These are phyloP conservation scores for Xylariaceae sp. DNA, from an alignment of 2,329 filamentous ascomycete genomes.

Conservation along the genomic window DNA sequence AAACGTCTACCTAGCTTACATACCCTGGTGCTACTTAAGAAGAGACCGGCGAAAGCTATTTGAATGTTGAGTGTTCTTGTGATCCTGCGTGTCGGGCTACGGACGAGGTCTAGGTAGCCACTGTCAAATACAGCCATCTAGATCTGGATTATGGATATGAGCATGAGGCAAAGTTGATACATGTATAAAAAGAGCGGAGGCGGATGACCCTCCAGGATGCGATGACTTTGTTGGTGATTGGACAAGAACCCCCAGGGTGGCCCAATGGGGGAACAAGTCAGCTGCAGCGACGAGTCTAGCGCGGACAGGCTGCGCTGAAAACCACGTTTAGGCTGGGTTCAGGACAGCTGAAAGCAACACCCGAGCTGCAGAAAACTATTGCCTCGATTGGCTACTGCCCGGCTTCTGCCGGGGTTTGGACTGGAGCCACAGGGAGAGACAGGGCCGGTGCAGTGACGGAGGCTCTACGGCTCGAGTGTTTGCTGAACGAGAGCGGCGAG, in stretches of 20 bases:
- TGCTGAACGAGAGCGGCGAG: no score
- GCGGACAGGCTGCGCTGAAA: slow-evolving; percentile 27
- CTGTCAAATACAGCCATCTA: slow-evolving; percentile 14
- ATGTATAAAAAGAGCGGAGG: slow-evolving; percentile 23
- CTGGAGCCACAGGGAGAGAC: slow-evolving; percentile 5
- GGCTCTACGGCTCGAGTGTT: no score
- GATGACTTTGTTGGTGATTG: slow-evolving; percentile 20
- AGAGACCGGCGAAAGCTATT: no score
- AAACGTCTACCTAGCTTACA: no score
- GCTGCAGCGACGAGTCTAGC: slow-evolving; percentile 23
- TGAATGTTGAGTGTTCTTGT: slow-evolving; percentile 3
- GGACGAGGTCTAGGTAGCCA: slow-evolving; percentile 14
- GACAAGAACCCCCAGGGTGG: slow-evolving; percentile 12
- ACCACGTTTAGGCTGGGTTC: slow-evolving; percentile 17
- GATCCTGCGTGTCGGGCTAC: slow-evolving; percentile 5
- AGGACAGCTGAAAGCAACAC: slow-evolving; percentile 28
- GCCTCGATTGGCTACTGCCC: slow-evolving; percentile 22
- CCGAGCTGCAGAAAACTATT: slow-evolving; percentile 26
- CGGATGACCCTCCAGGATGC: slow-evolving; percentile 16
- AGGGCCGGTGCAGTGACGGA: no score
- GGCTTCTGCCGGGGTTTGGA: slow-evolving; percentile 5
- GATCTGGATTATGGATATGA: slow-evolving; percentile 14
- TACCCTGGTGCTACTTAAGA: no score
- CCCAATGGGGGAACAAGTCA: slow-evolving; percentile 28
- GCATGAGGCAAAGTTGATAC: slow-evolving; percentile 19